Evolutionary conservation across 2,329 filamentous ascomycete genomes (phyloP), one percentile per base, ranked within the genome.

Genomic region (Paracorniculantispora psalliotae): DNA sequence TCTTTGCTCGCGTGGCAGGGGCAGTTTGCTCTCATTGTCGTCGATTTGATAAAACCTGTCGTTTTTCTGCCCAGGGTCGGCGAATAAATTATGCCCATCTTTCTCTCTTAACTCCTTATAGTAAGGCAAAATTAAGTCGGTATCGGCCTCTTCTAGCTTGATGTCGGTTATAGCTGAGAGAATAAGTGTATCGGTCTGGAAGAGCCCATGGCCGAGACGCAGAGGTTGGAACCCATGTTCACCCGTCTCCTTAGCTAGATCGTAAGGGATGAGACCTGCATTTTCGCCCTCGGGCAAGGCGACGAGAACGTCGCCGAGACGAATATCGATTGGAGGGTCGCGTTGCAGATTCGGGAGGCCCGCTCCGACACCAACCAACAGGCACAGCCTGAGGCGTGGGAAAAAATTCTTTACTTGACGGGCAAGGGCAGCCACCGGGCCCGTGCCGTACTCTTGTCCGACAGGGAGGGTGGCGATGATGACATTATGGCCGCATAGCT

Each of bases 221-320:
- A 74, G 30, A 0, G 63, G 66, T 41, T 69, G 62, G 25, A 73
- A 69, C 0, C 66, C 67, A 15, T 67, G 56, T 0, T 44, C 25
- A 3, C 51, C 60, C 2, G 58, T 71, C 19, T 74, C 71, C 37
- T 71, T 73, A 0, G 73, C 72, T 0, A 74, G 51, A 1, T 70
- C 67, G 30, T 74, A 76, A 0, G 70, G 63, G 1, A 75, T 49
- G 0, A 74, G 48, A 0, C 64, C 71, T 1, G 70, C 59, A 17
- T 60, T 65, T 0, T 71, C 65, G 0, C 65, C 63, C 0, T 66
- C 56, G 0, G 67, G 60, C 2, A 71, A 49, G 8, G 63, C 68
- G 1, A 76, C 69, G 6, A 76, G 66, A 0, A 75, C 66, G 61
- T 75, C 71, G 1, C 73, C 73, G 17, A 75, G 66, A 2, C 73